Evolutionary conservation across 768 basidiomycete genomes (phyloP), one percentile per base, ranked within the genome.

Genomic region (Tricholoma matsutake): DNA sequence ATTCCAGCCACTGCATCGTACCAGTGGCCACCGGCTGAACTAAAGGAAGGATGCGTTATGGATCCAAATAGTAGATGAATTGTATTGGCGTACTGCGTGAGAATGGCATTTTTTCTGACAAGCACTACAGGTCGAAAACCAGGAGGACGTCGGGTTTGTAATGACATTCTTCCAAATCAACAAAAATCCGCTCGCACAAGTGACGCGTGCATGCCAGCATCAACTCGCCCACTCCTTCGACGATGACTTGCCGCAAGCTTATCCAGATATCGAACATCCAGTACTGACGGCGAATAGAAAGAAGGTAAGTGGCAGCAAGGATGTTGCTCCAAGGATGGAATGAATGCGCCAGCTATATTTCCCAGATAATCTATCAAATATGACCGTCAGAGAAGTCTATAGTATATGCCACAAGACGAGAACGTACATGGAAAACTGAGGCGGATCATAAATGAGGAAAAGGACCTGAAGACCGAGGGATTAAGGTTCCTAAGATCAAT

Each of bases 91-190:
- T 64, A 79, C 79, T 76, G 72, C 56, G 61, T 61, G 72, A 88
- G 86, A 1, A 89, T 83, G 1, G 88, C 84, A 25, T 80, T 79
- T 28, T 88, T 83, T 70, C 87, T 88, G 32, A 85, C 74, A 57
- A 91, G 74, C 54, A 90, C 73, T 6, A 84, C 79, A 10, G 81
- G 80, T 29, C 86, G 83, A 66, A 91, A 88, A 56, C 10, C 37
- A 5, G 2, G 37, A 39, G 5, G 1, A 5, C 13, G 14, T 39
- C 1, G 22, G 22, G 22, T 3, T 25, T 25, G 22, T 25, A 25
- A 25, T 25, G 22, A n/a, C n/a, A n/a, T n/a, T n/a, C n/a, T n/a
- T n/a, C n/a, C n/a, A n/a, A n/a, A n/a, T n/a, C n/a, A n/a, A n/a
- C n/a, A n/a, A n/a, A n/a, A n/a, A n/a, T n/a, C n/a, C 34, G 1